Conservation (phyloP, 2,329 filamentous ascomycete species). For the Westerdykella sp. region DNA sequence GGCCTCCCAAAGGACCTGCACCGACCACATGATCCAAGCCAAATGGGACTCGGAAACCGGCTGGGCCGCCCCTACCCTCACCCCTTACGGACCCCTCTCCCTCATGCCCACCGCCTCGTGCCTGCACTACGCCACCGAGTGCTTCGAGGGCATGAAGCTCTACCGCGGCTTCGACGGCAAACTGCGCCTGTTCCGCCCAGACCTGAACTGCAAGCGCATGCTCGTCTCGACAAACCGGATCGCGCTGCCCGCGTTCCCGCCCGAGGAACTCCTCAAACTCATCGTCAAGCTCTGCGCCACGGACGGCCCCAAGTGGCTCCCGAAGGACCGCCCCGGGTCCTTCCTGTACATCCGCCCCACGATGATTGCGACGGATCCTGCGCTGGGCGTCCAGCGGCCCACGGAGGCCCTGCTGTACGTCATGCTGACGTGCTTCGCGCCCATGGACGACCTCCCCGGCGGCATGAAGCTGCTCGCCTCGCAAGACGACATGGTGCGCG, state of each 20-base stretch:
- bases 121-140: conserved; percentile 85
- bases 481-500: conserved; percentile 74
- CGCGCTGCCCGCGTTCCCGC: conserved; percentile 67
- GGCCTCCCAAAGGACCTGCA: conserved; percentile 46
- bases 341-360: conserved; percentile 85
- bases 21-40: conserved; percentile 83
- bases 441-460: conserved; percentile 34
- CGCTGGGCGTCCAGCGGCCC: conserved; percentile 75
- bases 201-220: conserved; percentile 64
- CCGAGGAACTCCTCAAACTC: conserved; percentile 65
- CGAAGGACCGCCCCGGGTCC: conserved; percentile 57
- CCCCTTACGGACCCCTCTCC: conserved; percentile 68
- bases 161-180: conserved; percentile 63
- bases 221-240: conserved; percentile 54
- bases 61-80: conserved; percentile 68
- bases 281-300: conserved; percentile 64
- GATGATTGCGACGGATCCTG: conserved; percentile 74
- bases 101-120: conserved; percentile 76
- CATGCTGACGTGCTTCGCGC: conserved; percentile 51
- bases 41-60: conserved; percentile 60
- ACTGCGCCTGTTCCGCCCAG: conserved; percentile 71
- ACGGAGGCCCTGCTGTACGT: conserved; percentile 84
- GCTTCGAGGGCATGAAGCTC: conserved; percentile 80
- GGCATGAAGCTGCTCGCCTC: conserved; percentile 68
- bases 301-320: conserved; percentile 75